Evolutionary conservation across 2,329 filamentous ascomycete species (phyloP).

Genomic region (Pseudogymnoascus sp.): DNA sequence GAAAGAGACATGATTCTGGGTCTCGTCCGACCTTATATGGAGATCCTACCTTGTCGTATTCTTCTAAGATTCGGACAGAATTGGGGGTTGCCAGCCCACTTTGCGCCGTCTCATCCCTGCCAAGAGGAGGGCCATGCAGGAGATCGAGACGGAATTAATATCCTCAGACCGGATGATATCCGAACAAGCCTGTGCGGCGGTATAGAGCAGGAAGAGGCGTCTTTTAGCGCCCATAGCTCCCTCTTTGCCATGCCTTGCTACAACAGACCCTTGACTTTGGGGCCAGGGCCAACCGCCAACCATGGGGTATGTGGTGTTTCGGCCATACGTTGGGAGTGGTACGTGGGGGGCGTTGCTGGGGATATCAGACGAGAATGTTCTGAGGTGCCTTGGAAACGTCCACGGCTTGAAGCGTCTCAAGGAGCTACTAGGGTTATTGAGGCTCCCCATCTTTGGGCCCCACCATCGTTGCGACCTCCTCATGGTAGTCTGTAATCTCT

Average conservation of each 20-base stretch:
- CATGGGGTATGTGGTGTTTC: constrained; percentile 1
- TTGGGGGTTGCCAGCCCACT: background rate
- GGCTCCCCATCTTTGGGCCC: background rate
- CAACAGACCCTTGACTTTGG: background rate
- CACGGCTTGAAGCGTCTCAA: background rate
- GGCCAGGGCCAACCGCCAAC: background rate
- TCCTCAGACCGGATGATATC: background rate
- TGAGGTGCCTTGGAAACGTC: constrained; percentile 1
- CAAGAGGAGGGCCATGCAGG: background rate
- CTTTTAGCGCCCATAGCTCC: constrained; percentile 4
- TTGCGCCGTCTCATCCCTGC: background rate
- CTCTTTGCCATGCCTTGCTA: background rate
- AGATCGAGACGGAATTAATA: background rate
- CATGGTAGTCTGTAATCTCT: background rate
- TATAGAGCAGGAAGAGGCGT: background rate
- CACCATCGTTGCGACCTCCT: background rate
- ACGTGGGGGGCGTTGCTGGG: background rate
- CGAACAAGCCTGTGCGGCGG: background rate
- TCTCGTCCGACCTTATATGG: constrained; percentile 7
- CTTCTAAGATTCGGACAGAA: background rate
- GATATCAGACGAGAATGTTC: constrained; percentile 1
- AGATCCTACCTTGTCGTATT: background rate
- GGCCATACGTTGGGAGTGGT: background rate
- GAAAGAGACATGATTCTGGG: constrained; percentile 11
- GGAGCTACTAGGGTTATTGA: background rate